These are phyloP conservation scores for Lasiodiplodia sp. DNA, from an alignment of 2,329 filamentous ascomycete genomes.

Conservation along the genomic window DNA sequence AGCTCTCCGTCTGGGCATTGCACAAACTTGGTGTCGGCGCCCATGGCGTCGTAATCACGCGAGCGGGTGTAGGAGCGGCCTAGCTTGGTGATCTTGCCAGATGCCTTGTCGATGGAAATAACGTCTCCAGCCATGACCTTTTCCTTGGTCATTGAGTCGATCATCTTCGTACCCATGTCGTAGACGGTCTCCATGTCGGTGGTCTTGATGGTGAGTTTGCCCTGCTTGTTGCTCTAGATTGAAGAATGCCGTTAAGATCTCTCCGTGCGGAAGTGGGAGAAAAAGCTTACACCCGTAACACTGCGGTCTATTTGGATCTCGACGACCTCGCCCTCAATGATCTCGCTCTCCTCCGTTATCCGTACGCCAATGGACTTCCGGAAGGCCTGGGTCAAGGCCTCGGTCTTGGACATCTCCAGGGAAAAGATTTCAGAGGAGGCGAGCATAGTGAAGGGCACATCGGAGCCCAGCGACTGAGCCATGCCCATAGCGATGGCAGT, in stretches of 20 bases:
- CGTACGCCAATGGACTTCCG: constrained; percentile 97
- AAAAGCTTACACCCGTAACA: constrained; percentile 75
- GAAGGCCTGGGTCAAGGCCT: constrained; percentile 98
- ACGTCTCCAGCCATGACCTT: constrained; percentile 98
- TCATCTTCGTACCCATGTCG: constrained; percentile 99
- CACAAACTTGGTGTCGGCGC: constrained; percentile 96
- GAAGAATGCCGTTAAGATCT: not conserved
- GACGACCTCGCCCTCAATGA: constrained; percentile 98
- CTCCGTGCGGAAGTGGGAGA: not conserved
- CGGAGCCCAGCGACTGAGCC: constrained; percentile 91
- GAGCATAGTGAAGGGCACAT: constrained; percentile 96
- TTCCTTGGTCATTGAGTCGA: constrained; percentile 99
- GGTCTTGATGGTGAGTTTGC: constrained; percentile 98
- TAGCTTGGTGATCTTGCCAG: constrained; percentile 96
- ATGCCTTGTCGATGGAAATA: constrained; percentile 98
- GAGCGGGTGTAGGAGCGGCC: constrained; percentile 94
- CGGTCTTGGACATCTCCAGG: constrained; percentile 98
- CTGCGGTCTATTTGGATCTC: constrained; percentile 98
- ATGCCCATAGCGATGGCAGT: constrained; percentile 99
- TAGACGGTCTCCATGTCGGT: constrained; percentile 99
- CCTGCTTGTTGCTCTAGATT: constrained; percentile 84
- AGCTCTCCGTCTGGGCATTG: constrained; percentile 97
- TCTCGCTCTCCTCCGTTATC: constrained; percentile 98
- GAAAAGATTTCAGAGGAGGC: constrained; percentile 98
- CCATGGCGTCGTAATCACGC: constrained; percentile 98